These are phyloP conservation scores for Suzukiozyma palmioleophila DNA, from an alignment of 1,139 yeast species.

Conservation along the genomic window DNA sequence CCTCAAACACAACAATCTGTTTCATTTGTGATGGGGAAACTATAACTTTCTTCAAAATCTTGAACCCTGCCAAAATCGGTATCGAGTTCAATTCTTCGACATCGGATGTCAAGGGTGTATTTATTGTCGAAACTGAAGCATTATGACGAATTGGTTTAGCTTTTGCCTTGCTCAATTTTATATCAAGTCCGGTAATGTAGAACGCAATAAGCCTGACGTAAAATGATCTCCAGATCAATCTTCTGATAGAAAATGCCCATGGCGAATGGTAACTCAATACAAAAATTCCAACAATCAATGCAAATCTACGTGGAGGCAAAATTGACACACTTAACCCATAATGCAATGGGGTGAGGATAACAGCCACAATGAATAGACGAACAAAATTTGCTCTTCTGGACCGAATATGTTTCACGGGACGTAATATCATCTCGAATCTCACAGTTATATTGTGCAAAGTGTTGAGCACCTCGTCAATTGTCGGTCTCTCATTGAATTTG, in stretches of 20 bases:
- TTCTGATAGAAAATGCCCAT: conserved; percentile 47
- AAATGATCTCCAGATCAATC: conserved; percentile 53
- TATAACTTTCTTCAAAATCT: conserved; percentile 34
- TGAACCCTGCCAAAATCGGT: conserved; percentile 34
- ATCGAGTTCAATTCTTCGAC: conserved; percentile 17
- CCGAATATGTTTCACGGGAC: conserved; percentile 35
- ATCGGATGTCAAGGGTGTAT: conserved; percentile 23
- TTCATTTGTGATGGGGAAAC: conserved; percentile 40
- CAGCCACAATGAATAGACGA: conserved; percentile 28
- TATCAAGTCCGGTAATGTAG: conserved; percentile 44
- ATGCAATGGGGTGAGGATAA: conserved; percentile 47
- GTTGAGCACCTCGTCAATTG: conserved; percentile 53
- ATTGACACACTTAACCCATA: conserved; percentile 30
- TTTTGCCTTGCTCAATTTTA: conserved; percentile 21
- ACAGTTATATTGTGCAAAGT: conserved; percentile 47
- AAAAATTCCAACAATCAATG: conserved; percentile 37
- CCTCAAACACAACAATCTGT: conserved; percentile 46
- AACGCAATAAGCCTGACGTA: conserved; percentile 38
- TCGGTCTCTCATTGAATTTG: conserved; percentile 45
- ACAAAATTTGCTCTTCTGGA: conserved; percentile 23
- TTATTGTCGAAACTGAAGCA: conserved; percentile 15
- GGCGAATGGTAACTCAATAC: conserved; percentile 49
- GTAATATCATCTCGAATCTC: conserved; percentile 40
- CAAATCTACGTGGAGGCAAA: conserved; percentile 30
- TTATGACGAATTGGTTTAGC: conserved; percentile 4